Evolutionary conservation across 1,284 basidiomycete species (phyloP), one percentile per base, ranked within the genome.

Genomic region (Malassezia globosa): DNA sequence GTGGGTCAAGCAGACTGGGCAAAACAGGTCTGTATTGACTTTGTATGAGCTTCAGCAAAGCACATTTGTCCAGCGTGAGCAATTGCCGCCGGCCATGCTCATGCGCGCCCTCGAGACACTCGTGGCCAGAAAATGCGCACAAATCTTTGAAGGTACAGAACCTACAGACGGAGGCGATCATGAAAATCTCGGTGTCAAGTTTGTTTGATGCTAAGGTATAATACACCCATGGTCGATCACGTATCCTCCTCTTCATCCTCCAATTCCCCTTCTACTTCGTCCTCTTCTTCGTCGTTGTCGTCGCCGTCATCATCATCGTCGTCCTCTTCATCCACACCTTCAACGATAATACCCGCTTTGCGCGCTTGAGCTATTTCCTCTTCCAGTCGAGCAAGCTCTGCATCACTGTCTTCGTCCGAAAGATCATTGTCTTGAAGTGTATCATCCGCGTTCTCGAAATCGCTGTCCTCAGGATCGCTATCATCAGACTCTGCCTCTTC

Each of bases 41-140:
- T 73, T 78, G 41, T 77, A 76, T 56, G 77, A 79, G 60, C 64
- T 79, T 18, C 74, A 72, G 0, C 75, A 77, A 42, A 75, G 76
- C n/a, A 75, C 76, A 41, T 57, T 75, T 38, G 72, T 73, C 4
- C 61, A 74, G 52, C 64, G 61, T 69, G 69, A 18, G 70, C 72
- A 73, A 40, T 34, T 54, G 19, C 52, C 52, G 16, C 42, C 18
- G 1, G 18, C 13, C 13, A 43, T 54, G 3, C 48, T 49, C 8
- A 29, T 42, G 11, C 37, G 31, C 7, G 47, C 52, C 1, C 31
- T 54, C 11, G 22, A 27, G 10, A 22, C 42, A 5, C 47, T 49
- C 13, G 35, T 35, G 7, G 34, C 27, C 2, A 33, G 38, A 18
- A 46, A 42, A 5, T 48, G 52, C 24, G 46, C 42, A 21, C 52